Percentiles rank a stretch among this genome's conserved stretches.
These are phyloP conservation scores for Discostella stelligera DNA, from an alignment of 352 stramenopile genomes.

Conservation along the genomic window DNA sequence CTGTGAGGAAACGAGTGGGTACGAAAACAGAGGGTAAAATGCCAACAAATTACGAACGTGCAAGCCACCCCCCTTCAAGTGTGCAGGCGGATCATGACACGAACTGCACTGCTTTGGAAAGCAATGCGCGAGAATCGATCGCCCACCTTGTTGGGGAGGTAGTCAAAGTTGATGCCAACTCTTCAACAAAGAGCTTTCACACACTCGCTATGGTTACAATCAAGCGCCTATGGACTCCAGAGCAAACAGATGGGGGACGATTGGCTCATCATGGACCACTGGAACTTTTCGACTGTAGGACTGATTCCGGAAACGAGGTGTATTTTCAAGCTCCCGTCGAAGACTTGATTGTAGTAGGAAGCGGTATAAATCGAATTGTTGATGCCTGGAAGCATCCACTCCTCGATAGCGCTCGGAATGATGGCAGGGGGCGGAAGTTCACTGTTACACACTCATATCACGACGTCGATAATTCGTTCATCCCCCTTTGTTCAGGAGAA, in stretches of 20 bases:
- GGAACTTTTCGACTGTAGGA: constrained; percentile 57
- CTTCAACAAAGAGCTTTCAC: constrained; percentile 14
- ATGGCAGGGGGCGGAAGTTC: constrained; percentile 23
- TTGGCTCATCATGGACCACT: constrained; percentile 30
- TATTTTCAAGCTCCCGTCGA: constrained; percentile 63
- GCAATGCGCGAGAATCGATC: constrained; percentile 17
- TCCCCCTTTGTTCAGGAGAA: constrained; percentile 8
- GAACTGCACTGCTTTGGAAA: constrained; percentile 10
- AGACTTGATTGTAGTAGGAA: constrained; percentile 62
- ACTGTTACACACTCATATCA: constrained; percentile 44
- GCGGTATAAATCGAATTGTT: constrained; percentile 33
- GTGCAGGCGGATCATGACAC: not conserved
- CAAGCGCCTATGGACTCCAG: constrained; percentile 57
- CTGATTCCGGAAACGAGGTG: constrained; percentile 15
- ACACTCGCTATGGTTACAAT: constrained; percentile 67
- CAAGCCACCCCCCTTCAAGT: no score
- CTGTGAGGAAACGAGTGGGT: constrained; percentile 55
- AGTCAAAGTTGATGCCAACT: constrained; percentile 47
- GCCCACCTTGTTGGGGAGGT: constrained; percentile 68
- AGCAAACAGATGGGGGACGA: constrained; percentile 59
- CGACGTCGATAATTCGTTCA: constrained; percentile 25
- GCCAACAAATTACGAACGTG: no score
- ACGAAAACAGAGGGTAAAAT: constrained; percentile 31
- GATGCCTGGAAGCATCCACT: constrained; percentile 8
- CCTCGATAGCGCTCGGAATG: not conserved